Evolutionary conservation across 2,329 filamentous ascomycete species (phyloP).

Genomic region (Dothideomycetes sp.): DNA sequence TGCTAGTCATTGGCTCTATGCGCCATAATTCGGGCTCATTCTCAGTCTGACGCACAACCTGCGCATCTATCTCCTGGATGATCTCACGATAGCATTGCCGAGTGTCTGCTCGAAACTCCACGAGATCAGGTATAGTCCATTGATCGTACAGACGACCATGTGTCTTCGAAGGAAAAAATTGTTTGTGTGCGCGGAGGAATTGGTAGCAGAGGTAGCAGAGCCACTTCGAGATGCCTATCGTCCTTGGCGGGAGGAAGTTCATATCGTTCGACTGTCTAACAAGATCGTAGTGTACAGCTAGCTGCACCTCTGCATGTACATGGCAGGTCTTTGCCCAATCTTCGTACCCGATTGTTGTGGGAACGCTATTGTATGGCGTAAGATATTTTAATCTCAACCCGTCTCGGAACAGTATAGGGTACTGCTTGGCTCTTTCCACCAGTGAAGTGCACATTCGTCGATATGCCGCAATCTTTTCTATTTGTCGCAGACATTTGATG

Average conservation of each 20-base stretch:
- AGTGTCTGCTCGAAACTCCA: background rate
- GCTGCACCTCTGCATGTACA: conserved; percentile 6
- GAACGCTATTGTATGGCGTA: conserved; percentile 2
- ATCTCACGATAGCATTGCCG: background rate
- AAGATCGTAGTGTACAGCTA: conserved; percentile 5
- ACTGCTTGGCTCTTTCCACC: background rate
- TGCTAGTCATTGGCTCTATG: conserved; percentile 6
- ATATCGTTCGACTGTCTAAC: background rate
- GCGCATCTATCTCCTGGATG: background rate
- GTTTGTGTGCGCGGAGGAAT: conserved; percentile 1
- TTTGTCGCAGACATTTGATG: conserved; percentile 5
- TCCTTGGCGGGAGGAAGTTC: background rate
- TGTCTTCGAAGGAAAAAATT: background rate
- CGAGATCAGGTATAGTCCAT: conserved; percentile 7
- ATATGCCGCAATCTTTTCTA: conserved; percentile 5
- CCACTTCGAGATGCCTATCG: conserved; percentile 4
- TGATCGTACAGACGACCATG: conserved; percentile 6
- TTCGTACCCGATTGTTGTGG: conserved; percentile 2
- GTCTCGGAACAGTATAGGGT: background rate
- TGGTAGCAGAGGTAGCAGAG: conserved; percentile 6
- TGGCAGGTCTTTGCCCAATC: conserved; percentile 5
- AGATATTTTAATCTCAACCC: background rate
- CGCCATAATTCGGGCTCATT: background rate
- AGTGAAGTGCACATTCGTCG: conserved; percentile 1
- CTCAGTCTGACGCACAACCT: conserved; percentile 1